Evolutionary conservation across 768 basidiomycete species (phyloP).

Genomic region (Mrakia frigida): DNA sequence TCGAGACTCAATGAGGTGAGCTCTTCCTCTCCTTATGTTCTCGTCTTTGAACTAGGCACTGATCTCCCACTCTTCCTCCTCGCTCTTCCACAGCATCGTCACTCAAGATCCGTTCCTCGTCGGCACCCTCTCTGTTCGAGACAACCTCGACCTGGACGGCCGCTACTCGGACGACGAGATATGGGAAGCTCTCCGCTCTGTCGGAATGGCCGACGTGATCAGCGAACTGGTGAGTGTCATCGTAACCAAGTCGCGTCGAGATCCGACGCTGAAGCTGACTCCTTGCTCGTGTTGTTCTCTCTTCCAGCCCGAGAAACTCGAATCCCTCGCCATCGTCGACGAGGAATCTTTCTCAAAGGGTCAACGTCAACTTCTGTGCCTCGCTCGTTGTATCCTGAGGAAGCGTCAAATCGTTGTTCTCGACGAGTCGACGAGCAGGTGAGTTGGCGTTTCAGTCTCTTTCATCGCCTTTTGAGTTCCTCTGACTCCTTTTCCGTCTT

Average conservation of each 20-base stretch:
- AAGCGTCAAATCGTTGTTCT: conserved; percentile 34
- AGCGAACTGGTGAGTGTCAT: background rate
- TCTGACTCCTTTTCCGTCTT: background rate
- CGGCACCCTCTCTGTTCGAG: conserved; percentile 30
- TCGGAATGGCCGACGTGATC: conserved; percentile 14
- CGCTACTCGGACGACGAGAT: conserved; percentile 34
- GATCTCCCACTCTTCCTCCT: background rate
- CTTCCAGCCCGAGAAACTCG: conserved; percentile 31
- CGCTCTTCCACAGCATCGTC: conserved; percentile 30
- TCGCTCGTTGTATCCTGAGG: conserved; percentile 35
- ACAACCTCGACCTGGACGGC: conserved; percentile 36
- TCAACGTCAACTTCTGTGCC: conserved; percentile 36
- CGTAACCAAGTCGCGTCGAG: no score
- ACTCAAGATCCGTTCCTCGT: conserved; percentile 13
- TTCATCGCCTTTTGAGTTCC: background rate
- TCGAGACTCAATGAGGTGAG: conserved; percentile 31
- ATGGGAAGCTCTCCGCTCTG: conserved; percentile 34
- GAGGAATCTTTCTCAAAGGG: conserved; percentile 35
- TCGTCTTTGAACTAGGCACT: no score
- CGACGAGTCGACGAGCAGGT: conserved; percentile 29
- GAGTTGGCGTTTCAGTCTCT: conserved; percentile 14
- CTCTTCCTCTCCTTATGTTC: background rate
- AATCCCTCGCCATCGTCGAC: conserved; percentile 31
- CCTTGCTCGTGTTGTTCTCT: background rate
- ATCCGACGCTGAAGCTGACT: background rate